Evolutionary conservation across 495 filamentous ascomycete species (phyloP).

Genomic region (Neurospora terricola): DNA sequence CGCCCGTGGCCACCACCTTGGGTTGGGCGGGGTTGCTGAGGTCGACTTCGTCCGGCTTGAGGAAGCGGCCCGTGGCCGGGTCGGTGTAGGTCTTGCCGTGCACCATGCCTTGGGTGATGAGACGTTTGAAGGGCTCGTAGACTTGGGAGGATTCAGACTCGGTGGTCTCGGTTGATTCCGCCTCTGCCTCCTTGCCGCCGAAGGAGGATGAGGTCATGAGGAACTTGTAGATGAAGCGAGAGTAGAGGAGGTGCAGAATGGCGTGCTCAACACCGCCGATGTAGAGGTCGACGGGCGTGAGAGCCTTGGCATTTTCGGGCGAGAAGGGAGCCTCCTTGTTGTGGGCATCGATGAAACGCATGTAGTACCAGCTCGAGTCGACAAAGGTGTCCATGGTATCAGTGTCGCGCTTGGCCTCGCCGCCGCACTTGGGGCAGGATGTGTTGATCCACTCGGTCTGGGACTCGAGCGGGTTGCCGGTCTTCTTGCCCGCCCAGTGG

Average conservation of each 20-base stretch:
- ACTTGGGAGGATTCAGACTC: neutral
- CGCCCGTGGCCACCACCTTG: constrained; percentile 47
- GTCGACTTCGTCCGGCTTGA: constrained; percentile 70
- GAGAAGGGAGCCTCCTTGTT: constrained; percentile 55
- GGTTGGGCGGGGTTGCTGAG: constrained; percentile 46
- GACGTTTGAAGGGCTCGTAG: constrained; percentile 65
- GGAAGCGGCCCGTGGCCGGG: constrained; percentile 62
- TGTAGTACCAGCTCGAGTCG: constrained; percentile 87
- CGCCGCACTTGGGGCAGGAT: constrained; percentile 61
- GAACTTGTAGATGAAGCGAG: constrained; percentile 85
- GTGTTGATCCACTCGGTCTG: constrained; percentile 66
- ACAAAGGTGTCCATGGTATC: constrained; percentile 97
- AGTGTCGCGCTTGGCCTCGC: constrained; percentile 68
- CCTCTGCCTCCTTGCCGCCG: constrained; percentile 6
- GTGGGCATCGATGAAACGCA: constrained; percentile 63
- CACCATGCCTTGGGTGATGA: constrained; percentile 88
- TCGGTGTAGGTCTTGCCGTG: constrained; percentile 77
- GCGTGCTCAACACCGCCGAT: constrained; percentile 85
- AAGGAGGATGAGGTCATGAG: constrained; percentile 46
- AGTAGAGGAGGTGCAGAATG: constrained; percentile 84
- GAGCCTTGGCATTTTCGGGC: constrained; percentile 38
- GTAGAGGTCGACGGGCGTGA: constrained; percentile 72
- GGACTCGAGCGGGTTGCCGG: constrained; percentile 67
- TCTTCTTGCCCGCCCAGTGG: constrained; percentile 57
- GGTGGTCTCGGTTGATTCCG: constrained; percentile 18